Conservation (phyloP, 257 asterid species). For the Thymus quinquecostatus region DNA sequence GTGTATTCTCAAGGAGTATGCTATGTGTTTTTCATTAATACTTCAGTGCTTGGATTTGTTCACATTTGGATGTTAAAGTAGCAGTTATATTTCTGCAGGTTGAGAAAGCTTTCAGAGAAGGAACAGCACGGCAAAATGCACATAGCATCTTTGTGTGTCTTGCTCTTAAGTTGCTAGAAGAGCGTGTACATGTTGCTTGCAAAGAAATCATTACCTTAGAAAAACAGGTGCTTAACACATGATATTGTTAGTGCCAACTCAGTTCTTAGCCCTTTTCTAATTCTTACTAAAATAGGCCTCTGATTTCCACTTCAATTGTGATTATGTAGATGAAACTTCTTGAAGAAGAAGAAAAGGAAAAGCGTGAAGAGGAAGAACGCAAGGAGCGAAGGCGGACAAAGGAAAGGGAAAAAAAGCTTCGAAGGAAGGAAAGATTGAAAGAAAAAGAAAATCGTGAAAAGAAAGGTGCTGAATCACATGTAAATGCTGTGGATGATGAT, state of each 20-base stretch:
- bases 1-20: background rate
- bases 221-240: constrained; percentile 71
- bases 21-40: constrained; percentile 16
- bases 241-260: constrained; percentile 27
- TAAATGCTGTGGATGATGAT: constrained; percentile 44
- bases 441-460: constrained; percentile 79
- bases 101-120: constrained; percentile 98
- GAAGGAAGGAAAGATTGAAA: constrained; percentile 91
- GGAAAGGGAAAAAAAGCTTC: constrained; percentile 90
- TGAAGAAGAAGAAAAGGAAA: constrained; percentile 98
- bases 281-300: constrained; percentile 27
- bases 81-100: constrained; percentile 58
- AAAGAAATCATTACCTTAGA: constrained; percentile 91
- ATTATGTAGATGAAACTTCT: constrained; percentile 82
- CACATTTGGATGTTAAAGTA: constrained; percentile 29
- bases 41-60: constrained; percentile 23
- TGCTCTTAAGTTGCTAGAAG: constrained; percentile 85
- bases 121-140: constrained; percentile 99
- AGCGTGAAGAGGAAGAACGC: constrained; percentile 90
- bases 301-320: constrained; percentile 36
- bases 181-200: constrained; percentile 91
- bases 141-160: constrained; percentile 96
- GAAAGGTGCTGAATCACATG: constrained; percentile 48
- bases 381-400: constrained; percentile 74
- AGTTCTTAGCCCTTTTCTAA: constrained; percentile 22